Evolutionary conservation across 306 rosid species (phyloP), one percentile per base, ranked within the genome.

Genomic region (Fagus crenata): DNA sequence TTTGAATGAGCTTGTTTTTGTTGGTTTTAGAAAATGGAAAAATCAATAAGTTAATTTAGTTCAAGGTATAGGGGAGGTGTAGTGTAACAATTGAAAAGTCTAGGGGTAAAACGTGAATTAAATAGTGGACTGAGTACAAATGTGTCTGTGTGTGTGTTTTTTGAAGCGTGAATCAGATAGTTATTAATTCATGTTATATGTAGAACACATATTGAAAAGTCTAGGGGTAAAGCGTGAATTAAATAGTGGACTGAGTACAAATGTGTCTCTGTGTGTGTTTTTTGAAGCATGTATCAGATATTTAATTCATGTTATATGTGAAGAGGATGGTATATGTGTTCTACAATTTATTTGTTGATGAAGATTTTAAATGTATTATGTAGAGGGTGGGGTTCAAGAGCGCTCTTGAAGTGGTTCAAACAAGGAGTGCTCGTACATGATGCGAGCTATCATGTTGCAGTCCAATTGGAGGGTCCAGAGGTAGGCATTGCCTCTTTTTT

Each of bases 391-490:
- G 94, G 98, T 76, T 92, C 96, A 3, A 87, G 93, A 83, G 89
- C 93, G 68, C 83, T 92, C 76, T 83, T 94, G 85, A 94, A 86
- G 80, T 75, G 87, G 89, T 79, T 84, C 83, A 89, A 83, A 81
- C 77, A 89, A 22, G 92, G 89, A 67, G 87, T 81, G 81, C 85
- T 93, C 5, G 67, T 88, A 61, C 97, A 93, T 76, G 96, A 93
- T 80, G 90, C 97, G 22, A 93, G 94, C 82, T 93, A 93, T 82
- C 75, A 77, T 73, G 76, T 77, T 80, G 89, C 97, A 51, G 54
- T 93, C 42, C 94, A 92, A 70, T 84, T 93, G 89, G 98, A 90
- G 86, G 98, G 98, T 84, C 87, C 89, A 13, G 89, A 90, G 96
- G 98, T 87, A 74, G 61, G 31, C 74, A 61, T 60, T 77, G 35